Conservation (phyloP, 164 flowering plant genomes). For the Vitis labrusca region DNA sequence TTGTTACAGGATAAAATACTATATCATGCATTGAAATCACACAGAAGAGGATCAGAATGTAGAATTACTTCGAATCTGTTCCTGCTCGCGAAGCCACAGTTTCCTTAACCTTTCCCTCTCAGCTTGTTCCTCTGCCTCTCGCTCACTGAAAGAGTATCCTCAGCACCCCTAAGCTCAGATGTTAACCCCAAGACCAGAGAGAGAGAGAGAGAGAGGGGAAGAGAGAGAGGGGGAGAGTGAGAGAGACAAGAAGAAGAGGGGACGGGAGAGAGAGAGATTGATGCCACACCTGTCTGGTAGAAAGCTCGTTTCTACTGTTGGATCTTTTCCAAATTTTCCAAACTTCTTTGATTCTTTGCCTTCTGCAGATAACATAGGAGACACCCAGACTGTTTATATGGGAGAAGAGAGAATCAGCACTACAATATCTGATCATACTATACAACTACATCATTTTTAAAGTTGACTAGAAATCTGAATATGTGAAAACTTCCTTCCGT, state of each 20-base stretch:
- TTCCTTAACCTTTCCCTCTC: slow-evolving; percentile 85
- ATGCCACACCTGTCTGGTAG: slow-evolving; percentile 85
- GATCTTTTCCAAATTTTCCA: slow-evolving; percentile 89
- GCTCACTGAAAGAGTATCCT: slow-evolving; percentile 83
- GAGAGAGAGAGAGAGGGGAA: background rate
- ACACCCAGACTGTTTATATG: background rate
- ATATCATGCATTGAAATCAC: background rate
- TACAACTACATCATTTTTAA: background rate
- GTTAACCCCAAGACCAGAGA: slow-evolving; percentile 30
- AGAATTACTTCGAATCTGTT: slow-evolving; percentile 74
- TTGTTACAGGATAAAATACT: slow-evolving; percentile 7
- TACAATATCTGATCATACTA: background rate
- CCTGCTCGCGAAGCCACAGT: slow-evolving; percentile 92
- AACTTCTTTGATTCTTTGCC: slow-evolving; percentile 35
- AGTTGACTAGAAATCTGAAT: background rate
- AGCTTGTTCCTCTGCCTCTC: slow-evolving; percentile 99
- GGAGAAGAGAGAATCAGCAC: background rate
- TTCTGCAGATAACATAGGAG: slow-evolving; percentile 32
- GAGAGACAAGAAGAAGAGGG: no score
- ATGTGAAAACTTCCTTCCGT: no score
- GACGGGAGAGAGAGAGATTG: slow-evolving; percentile 11
- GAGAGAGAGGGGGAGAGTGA: background rate
- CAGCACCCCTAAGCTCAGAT: slow-evolving; percentile 42
- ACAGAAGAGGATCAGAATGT: background rate
- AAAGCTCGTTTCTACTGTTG: slow-evolving; percentile 95